A percentile compares a stretch with the other conserved stretches of the same genome.
These are phyloP conservation scores for Gossypium schwendimanii DNA, from an alignment of 441 rosid genomes.

Conservation along the genomic window DNA sequence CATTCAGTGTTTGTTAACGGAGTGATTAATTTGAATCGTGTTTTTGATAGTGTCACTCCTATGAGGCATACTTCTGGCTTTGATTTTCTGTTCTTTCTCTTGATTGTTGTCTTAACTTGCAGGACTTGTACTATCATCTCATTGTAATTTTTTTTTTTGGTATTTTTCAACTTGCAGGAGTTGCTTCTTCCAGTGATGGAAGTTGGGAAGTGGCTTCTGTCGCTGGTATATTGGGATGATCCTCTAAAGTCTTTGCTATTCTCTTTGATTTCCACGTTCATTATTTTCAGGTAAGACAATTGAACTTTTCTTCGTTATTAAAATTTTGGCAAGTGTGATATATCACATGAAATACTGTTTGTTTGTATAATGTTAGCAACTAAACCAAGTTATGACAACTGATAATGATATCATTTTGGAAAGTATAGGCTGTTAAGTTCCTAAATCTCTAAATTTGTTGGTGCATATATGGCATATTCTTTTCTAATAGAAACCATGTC, in stretches of 20 bases:
- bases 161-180: slow-evolving; percentile 44
- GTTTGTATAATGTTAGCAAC: background rate
- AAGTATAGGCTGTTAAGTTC: background rate
- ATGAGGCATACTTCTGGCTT: background rate
- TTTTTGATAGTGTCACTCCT: background rate
- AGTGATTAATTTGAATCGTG: background rate
- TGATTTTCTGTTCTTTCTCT: background rate
- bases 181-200: slow-evolving; percentile 61
- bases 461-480: background rate
- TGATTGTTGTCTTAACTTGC: background rate
- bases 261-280: slow-evolving; percentile 51
- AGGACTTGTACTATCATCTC: background rate
- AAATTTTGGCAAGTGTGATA: background rate
- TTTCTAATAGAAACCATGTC: background rate
- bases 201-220: slow-evolving; percentile 51
- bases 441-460: background rate
- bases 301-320: background rate
- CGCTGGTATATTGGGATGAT: slow-evolving; percentile 67
- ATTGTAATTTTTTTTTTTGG: background rate
- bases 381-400: background rate
- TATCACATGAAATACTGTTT: background rate
- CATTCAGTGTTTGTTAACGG: background rate
- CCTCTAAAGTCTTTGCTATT: slow-evolving; percentile 57
- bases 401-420: background rate
- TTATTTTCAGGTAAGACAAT: slow-evolving; percentile 55